Base-by-base conservation (phyloP, 306 rosid species). In the Lablab purpureus region DNA sequence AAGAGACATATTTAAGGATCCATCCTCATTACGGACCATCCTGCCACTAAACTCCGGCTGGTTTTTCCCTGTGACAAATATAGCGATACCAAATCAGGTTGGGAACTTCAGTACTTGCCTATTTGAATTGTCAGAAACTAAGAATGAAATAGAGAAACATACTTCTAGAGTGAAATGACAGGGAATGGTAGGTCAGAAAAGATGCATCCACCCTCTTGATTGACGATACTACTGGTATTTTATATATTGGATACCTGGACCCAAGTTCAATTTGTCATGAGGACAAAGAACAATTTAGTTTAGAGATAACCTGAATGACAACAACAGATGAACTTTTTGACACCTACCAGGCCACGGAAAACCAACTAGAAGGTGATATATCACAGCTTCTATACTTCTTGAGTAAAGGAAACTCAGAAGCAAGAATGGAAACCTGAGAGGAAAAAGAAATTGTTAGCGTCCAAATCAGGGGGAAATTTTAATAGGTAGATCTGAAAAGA, bases 211-310 rank as follows among this genome's bases (percentile, higher is more conserved):
- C 76, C 78, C 68, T 82, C 54, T 67, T 76, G 1, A 91, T 69
- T 5, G 91, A 82, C 67, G 91, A 84, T 11, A 89, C 91, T 9
- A 68, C 74, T 6, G 90, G 91, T 74, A 89, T 89, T 73, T 90
- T 83, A 70, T 89, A 91, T 50, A 89, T 84, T 30, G 96, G 93
- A 84, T 91, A 91, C 93, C 96, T 91, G 73, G 69, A 84, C 13
- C 78, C 73, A 76, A 19, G 12, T 82, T 73, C 68, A 66, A 45
- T 51, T 77, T 14, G 74, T 82, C 22, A 51, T 65, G 14, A 27
- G 28, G 7, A 67, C 60, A 72, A 72, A 62, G 22, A 40, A 41
- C 17, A 40, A 25, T 23, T 5, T 40, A 56, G 67, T 21, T 5
- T 40, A 56, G 67, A 17, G 46, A 64, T 37, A 40, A 6, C 58